A percentile compares a stretch with the other conserved stretches of the same genome.
These are phyloP conservation scores for Venturiaceae sp. DNA, from an alignment of 2,329 filamentous ascomycete genomes.

Conservation along the genomic window DNA sequence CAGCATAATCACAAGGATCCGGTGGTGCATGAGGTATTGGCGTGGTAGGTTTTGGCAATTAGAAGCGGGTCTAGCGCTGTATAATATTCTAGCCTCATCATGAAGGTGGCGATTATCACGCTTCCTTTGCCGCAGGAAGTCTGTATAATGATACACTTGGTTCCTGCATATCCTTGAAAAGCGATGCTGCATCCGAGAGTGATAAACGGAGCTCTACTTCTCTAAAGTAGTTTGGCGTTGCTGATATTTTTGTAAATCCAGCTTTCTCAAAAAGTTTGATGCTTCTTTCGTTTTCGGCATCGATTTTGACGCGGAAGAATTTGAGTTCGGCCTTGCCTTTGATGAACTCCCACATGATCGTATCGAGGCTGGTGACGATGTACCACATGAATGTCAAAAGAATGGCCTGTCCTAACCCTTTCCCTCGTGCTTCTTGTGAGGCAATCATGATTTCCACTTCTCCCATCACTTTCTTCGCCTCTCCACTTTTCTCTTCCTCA, in stretches of 20 bases:
- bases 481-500: not conserved
- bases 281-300: constrained; percentile 45
- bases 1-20: not conserved
- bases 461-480: constrained; percentile 38
- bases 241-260: constrained; percentile 42
- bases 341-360: constrained; percentile 36
- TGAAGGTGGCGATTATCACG: not conserved
- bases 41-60: not conserved
- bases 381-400: constrained; percentile 63
- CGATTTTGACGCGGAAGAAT: constrained; percentile 54
- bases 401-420: constrained; percentile 56
- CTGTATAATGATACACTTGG: constrained; percentile 6
- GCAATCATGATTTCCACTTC: constrained; percentile 89
- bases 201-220: constrained; percentile 47
- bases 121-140: not conserved
- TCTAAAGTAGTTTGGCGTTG: constrained; percentile 54
- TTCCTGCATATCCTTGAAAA: not conserved
- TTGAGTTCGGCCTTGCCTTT: constrained; percentile 19
- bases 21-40: not conserved
- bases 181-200: not conserved
- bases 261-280: constrained; percentile 51
- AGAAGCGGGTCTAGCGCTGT: constrained; percentile 1
- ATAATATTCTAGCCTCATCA: constrained; percentile 1
- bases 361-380: constrained; percentile 41
- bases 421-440: constrained; percentile 41